Conservation (phyloP, 805 yeast genomes). For the Kodamaea kakaduensis region DNA sequence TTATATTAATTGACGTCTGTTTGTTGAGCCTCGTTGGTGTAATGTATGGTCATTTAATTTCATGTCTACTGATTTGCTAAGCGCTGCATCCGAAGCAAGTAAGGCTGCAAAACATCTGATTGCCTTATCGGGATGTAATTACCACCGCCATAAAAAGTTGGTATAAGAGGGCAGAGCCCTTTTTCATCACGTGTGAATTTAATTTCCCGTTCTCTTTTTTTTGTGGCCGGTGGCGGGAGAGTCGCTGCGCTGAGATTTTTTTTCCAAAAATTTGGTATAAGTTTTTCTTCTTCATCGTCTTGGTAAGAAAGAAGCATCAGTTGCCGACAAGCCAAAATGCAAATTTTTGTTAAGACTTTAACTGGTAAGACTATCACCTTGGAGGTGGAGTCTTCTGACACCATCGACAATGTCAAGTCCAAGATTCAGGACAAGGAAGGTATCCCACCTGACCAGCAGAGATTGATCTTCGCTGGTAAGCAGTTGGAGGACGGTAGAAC, state of each 20-base stretch:
- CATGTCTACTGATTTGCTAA: no score
- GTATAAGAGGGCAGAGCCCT: conserved; percentile 3
- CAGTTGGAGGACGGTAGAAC: conserved; percentile 99
- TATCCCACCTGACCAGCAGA: conserved; percentile 99
- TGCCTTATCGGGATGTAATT: no score
- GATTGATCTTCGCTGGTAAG: conserved; percentile 99
- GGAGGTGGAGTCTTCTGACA: conserved; percentile 98
- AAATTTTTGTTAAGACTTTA: conserved; percentile 98
- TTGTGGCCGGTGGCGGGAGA: not conserved
- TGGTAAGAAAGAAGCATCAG: conserved; percentile 49
- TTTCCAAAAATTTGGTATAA: not conserved
- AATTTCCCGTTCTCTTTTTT: not conserved
- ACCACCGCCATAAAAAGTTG: no score
- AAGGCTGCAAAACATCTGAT: no score
- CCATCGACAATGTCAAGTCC: conserved; percentile 97
- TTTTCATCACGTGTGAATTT: conserved; percentile 1
- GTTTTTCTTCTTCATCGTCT: conserved; percentile 8
- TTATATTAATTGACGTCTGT: no score
- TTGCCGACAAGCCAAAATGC: conserved; percentile 56
- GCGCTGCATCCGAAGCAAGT: no score
- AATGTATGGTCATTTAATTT: no score
- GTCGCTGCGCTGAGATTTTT: not conserved
- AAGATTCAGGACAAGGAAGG: conserved; percentile 99
- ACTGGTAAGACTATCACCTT: conserved; percentile 99
- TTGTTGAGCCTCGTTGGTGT: no score